Evolutionary conservation across 768 basidiomycete species (phyloP).

Genomic region (Xerocomus potaroensis): DNA sequence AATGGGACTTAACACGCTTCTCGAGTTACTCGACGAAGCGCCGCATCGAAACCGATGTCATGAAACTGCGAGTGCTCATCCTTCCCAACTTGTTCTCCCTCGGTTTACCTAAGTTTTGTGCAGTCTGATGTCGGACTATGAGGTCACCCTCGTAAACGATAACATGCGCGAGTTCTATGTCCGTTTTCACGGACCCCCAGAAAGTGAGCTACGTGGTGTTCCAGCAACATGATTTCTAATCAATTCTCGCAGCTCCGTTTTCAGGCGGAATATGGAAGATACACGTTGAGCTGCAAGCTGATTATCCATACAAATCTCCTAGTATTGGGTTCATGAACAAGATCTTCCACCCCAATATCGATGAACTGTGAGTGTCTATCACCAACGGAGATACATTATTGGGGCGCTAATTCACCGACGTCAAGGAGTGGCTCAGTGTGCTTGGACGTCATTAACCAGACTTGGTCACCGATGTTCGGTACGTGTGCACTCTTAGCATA

Average conservation of each 20-base stretch:
- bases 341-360: conserved; percentile 99
- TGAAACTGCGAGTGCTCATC: conserved; percentile 77
- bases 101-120: conserved; percentile 9
- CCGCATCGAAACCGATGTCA: conserved; percentile 97
- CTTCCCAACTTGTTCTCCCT: not conserved
- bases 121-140: conserved; percentile 98
- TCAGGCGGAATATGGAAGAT: conserved; percentile 99
- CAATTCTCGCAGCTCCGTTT: conserved; percentile 70
- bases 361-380: conserved; percentile 77
- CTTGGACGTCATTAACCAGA: conserved; percentile 98
- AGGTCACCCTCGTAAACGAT: conserved; percentile 96
- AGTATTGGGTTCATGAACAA: conserved; percentile 99
- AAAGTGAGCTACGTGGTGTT: conserved; percentile 60
- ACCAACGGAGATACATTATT: not conserved
- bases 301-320: conserved; percentile 98
- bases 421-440: conserved; percentile 94
- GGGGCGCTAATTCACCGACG: conserved; percentile 6
- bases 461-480: conserved; percentile 99
- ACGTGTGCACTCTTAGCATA: conserved; percentile 29
- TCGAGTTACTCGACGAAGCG: conserved; percentile 75
- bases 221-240: conserved; percentile 1
- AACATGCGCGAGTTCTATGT: conserved; percentile 99
- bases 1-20: conserved; percentile 27
- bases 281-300: conserved; percentile 96
- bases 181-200: conserved; percentile 87